phyloP scores from a whole-genome alignment of 257 asterid genomes.

The Solanum commersonii region DNA sequence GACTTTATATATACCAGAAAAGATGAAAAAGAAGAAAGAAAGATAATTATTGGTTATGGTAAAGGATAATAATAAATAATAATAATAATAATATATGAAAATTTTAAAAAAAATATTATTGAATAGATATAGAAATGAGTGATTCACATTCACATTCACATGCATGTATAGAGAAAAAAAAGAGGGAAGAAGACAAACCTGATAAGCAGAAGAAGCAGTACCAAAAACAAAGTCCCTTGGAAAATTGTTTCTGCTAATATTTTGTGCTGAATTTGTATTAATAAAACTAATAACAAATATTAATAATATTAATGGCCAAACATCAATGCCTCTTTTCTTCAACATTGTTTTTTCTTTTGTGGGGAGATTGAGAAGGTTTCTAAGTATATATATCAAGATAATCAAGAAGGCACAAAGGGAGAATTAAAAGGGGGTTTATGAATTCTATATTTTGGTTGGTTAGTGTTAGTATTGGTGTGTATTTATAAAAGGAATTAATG shows the following conservation, averaged over 20 bases:
- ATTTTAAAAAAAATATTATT: neutral
- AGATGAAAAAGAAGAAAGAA: neutral
- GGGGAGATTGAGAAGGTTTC: neutral
- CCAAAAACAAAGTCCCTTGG: slow-evolving; percentile 85
- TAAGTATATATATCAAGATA: neutral
- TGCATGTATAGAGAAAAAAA: neutral
- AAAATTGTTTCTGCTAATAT: slow-evolving; percentile 45
- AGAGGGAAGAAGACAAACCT: slow-evolving; percentile 21
- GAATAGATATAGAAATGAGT: neutral
- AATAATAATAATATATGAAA: neutral
- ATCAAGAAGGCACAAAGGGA: neutral
- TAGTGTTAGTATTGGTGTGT: neutral
- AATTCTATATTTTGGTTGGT: neutral
- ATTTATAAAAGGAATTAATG: neutral
- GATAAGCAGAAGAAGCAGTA: slow-evolving; percentile 86
- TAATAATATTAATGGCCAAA: slow-evolving; percentile 1
- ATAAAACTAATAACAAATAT: neutral
- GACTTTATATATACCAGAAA: neutral
- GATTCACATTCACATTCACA: neutral
- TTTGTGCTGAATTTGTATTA: slow-evolving; percentile 18
- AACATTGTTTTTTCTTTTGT: neutral
- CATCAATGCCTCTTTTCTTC: neutral
- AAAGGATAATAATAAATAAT: neutral
- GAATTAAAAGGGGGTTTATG: neutral
- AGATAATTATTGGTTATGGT: neutral